Conservation (phyloP, 73 alveolate genomes). For the Paramecium sonneborni region DNA sequence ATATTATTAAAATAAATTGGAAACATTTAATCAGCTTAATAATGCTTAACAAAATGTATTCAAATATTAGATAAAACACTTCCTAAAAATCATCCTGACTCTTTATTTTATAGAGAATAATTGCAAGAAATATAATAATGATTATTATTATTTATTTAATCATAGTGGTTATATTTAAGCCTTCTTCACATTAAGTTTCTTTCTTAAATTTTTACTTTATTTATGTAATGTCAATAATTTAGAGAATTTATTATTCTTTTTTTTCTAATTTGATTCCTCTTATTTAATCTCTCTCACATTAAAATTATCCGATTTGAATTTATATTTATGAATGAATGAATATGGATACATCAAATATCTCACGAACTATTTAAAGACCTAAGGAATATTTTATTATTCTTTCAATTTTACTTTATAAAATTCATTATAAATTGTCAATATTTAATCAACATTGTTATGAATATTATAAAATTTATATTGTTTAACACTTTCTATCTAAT, state of each 20-base stretch:
- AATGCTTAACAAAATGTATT: constrained; percentile 48
- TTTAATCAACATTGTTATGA: neutral
- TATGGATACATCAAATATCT: constrained; percentile 15
- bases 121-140: neutral
- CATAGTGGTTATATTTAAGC: constrained; percentile 17
- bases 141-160: neutral
- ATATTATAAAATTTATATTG: neutral
- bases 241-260: neutral
- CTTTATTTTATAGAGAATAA: constrained; percentile 52
- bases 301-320: neutral
- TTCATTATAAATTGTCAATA: neutral
- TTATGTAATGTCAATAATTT: neutral
- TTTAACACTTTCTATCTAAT: neutral
- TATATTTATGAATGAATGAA: neutral
- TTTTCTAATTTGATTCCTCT: neutral
- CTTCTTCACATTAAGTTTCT: neutral
- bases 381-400: neutral
- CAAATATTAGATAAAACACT: constrained; percentile 18
- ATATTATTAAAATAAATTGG: constrained; percentile 51
- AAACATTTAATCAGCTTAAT: constrained; percentile 18
- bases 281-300: neutral
- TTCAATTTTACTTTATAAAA: neutral
- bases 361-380: neutral
- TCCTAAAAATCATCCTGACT: constrained; percentile 63
- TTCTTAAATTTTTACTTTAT: neutral